Base-by-base conservation (phyloP, 78 protist genomes). In the Capsaspora owczarzaki region DNA sequence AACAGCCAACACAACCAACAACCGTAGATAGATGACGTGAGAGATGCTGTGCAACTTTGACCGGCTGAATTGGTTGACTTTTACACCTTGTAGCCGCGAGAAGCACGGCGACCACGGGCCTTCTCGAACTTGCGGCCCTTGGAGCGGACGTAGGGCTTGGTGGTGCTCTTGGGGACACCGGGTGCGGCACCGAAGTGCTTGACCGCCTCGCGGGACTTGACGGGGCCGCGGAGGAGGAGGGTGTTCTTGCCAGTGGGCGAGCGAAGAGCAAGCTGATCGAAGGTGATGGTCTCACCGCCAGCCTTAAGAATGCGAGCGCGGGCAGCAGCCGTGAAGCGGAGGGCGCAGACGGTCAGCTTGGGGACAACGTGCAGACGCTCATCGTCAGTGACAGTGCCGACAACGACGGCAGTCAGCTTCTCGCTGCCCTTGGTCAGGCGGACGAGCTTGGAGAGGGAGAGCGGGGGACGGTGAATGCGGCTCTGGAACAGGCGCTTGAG, bases 311-410 rank as follows among this genome's bases (percentile, higher is more conserved):
- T 95, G 71, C 98, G 87, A 35, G 95, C 93, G 84, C 98, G 98
- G 56, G 98, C 99, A 10, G 94, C 53, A 74, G 89, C 89, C 71
- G 99, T 88, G 93, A 96, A 78, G 75, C 91, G 90, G 37, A 98
- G 98, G 40, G 99, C 99, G 89, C 92, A 82, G n/a, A 98, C 88
- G 27, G 82, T 81, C 46, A 95, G 35, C 87, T 88, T 90, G 79
- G 99, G 99, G 78, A 89, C 86, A 19, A 87, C 96, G 60, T 83
- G 63, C 23, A 95, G 0, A 72, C 99, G 96, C n/a, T 80, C 88
- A 74, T 98, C 99, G 81, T 97, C 94, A 71, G 98, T 95, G 41
- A 98, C 97, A 37, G 98, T 87, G 53, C 98, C 99, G 44, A 97
- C 98, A 23, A 93, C 43, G 70, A 97, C 99, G 51, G 95, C 97